These are phyloP conservation scores for Sequoia sempervirens DNA, from an alignment of 75 land plant species.

Conservation along the genomic window DNA sequence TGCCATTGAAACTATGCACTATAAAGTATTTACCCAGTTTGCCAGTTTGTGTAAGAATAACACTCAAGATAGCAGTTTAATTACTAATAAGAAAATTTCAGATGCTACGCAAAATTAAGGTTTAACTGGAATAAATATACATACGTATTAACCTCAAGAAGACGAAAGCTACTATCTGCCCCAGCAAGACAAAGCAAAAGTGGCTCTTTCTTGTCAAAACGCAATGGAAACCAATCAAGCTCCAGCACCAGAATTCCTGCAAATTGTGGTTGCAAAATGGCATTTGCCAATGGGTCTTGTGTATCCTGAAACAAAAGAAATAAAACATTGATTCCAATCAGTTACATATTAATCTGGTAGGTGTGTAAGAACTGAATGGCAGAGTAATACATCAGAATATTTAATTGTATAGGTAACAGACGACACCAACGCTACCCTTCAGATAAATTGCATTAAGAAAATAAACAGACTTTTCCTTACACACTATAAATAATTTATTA, in stretches of 20 bases:
- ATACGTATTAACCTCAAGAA: constrained; percentile 79
- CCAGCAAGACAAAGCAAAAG: constrained; percentile 86
- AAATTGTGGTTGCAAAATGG: constrained; percentile 82
- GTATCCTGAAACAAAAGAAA: constrained; percentile 60
- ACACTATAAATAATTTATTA: background rate
- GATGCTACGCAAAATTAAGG: background rate
- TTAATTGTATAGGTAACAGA: background rate
- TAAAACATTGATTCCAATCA: background rate
- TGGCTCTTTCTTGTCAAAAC: constrained; percentile 75
- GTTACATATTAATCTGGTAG: background rate
- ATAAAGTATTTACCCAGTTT: background rate
- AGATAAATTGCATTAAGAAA: background rate
- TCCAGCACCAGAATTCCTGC: constrained; percentile 93
- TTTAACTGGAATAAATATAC: constrained; percentile 13
- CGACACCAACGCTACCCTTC: background rate
- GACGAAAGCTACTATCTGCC: constrained; percentile 97
- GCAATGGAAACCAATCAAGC: constrained; percentile 89
- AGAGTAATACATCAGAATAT: background rate
- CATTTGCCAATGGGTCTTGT: constrained; percentile 85
- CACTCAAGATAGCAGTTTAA: background rate
- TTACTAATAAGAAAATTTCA: background rate
- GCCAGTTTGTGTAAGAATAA: background rate
- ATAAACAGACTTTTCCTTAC: background rate
- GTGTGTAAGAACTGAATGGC: background rate
- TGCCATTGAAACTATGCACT: background rate